These are phyloP conservation scores for Cytospora leucostoma DNA, from an alignment of 2,329 filamentous ascomycete species.

Conservation along the genomic window DNA sequence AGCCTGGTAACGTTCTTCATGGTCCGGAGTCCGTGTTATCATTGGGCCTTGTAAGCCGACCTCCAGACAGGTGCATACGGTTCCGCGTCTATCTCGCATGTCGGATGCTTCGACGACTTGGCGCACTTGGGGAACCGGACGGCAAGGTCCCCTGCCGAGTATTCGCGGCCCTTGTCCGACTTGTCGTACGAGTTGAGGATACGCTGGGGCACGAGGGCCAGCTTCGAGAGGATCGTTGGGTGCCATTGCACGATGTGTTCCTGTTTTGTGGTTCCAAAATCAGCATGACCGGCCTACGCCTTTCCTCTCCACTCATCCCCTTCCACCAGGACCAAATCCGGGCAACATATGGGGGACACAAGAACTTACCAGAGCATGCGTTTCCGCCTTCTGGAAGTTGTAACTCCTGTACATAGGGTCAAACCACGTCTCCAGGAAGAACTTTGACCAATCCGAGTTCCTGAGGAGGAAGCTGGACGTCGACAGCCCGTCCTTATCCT, in stretches of 20 bases:
- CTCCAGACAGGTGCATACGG: constrained; percentile 52
- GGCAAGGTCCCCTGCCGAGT: constrained; percentile 82
- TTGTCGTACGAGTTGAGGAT: constrained; percentile 77
- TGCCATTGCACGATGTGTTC: constrained; percentile 96
- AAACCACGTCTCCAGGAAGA: constrained; percentile 93
- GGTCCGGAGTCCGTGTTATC: constrained; percentile 27
- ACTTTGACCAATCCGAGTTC: constrained; percentile 88
- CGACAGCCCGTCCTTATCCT: constrained; percentile 79
- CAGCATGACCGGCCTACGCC: too few species aligned
- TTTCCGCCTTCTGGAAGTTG: constrained; percentile 94
- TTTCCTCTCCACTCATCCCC: not conserved
- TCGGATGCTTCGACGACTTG: constrained; percentile 49
- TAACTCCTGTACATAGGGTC: constrained; percentile 92
- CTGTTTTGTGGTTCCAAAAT: constrained; percentile 42
- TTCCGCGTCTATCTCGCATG: constrained; percentile 72
- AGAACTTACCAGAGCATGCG: constrained; percentile 75
- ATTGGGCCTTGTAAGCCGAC: constrained; percentile 51
- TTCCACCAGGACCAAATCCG: not conserved
- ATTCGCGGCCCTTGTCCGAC: constrained; percentile 60
- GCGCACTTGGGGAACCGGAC: constrained; percentile 77
- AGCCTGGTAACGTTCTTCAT: not conserved
- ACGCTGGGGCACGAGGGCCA: constrained; percentile 87
- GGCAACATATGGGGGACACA: not conserved
- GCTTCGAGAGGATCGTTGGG: constrained; percentile 86
- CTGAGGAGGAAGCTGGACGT: constrained; percentile 77